A percentile compares a stretch with the other conserved stretches of the same genome.
These are phyloP conservation scores for Cordyceps pruinosa DNA, from an alignment of 2,329 filamentous ascomycete species.

Conservation along the genomic window DNA sequence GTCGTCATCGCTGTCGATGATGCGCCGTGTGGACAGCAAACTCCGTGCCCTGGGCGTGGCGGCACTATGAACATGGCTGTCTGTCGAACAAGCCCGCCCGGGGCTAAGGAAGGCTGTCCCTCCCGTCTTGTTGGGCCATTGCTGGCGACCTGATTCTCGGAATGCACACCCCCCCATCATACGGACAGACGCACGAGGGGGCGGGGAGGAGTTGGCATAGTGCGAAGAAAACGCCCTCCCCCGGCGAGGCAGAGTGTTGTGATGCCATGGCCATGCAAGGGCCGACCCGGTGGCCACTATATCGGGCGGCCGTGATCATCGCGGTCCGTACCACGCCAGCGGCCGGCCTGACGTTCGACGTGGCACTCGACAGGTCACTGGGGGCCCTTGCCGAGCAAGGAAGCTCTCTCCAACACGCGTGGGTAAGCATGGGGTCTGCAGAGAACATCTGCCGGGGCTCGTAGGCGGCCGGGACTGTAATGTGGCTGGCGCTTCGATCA, in stretches of 20 bases:
- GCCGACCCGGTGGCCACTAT: constrained; percentile 8
- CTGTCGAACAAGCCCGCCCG: not conserved
- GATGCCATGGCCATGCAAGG: constrained; percentile 8
- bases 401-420: not conserved
- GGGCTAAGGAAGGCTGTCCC: not conserved
- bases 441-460: not conserved
- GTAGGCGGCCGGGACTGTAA: not conserved
- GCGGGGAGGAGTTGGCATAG: not conserved
- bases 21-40: not conserved
- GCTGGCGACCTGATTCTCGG: not conserved
- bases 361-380: constrained; percentile 4
- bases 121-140: not conserved
- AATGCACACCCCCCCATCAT: not conserved
- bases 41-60: not conserved
- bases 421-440: not conserved
- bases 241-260: not conserved
- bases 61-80: not conserved
- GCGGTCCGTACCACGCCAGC: not conserved
- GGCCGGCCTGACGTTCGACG: constrained; percentile 8
- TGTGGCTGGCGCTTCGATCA: not conserved
- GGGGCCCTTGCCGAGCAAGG: not conserved
- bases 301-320: not conserved
- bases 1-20: too few species aligned
- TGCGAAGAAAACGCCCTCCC: not conserved
- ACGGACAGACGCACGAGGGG: not conserved